Evolutionary conservation across 23 red algal species (phyloP).

Genomic region (Rhodosorus marinus): DNA sequence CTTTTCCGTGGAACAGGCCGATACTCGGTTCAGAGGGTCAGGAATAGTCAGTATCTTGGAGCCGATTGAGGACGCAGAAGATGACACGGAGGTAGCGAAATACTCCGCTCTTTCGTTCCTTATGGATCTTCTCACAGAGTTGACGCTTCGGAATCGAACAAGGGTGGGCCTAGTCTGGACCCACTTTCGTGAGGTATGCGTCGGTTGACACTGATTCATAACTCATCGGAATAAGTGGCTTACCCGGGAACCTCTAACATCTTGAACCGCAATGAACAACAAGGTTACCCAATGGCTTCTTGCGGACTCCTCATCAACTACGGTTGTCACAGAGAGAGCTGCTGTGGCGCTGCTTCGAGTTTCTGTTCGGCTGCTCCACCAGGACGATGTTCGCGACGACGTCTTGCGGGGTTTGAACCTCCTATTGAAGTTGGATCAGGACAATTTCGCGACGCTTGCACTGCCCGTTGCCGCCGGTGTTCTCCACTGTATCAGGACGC

Average conservation of each 20-base stretch:
- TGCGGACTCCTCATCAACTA: constrained; percentile 14
- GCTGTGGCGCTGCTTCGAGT: constrained; percentile 64
- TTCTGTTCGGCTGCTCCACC: constrained; percentile 28
- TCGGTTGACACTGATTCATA: no score
- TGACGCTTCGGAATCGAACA: constrained; percentile 53
- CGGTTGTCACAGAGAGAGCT: constrained; percentile 34
- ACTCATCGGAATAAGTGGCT: no score
- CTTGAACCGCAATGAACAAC: no score
- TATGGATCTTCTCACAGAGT: constrained; percentile 50
- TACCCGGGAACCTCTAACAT: no score
- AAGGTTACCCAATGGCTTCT: constrained; percentile 30
- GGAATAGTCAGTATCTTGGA: no score
- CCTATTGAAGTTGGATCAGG: constrained; percentile 31
- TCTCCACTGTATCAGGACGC: constrained; percentile 28
- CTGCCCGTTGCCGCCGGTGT: constrained; percentile 45
- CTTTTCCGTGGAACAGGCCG: no score
- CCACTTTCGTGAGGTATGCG: no score
- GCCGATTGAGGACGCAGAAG: no score
- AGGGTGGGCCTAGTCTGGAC: constrained; percentile 54
- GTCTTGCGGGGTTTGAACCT: constrained; percentile 53
- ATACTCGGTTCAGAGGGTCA: no score
- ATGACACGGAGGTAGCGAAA: no score
- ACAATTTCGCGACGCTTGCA: constrained; percentile 23
- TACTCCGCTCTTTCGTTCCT: constrained; percentile 35
- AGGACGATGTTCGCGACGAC: constrained; percentile 28